Percentiles rank a stretch among this genome's conserved stretches.
These are phyloP conservation scores for Amaranthus hypochondriacus DNA, from an alignment of 148 eudicot species.

Conservation along the genomic window DNA sequence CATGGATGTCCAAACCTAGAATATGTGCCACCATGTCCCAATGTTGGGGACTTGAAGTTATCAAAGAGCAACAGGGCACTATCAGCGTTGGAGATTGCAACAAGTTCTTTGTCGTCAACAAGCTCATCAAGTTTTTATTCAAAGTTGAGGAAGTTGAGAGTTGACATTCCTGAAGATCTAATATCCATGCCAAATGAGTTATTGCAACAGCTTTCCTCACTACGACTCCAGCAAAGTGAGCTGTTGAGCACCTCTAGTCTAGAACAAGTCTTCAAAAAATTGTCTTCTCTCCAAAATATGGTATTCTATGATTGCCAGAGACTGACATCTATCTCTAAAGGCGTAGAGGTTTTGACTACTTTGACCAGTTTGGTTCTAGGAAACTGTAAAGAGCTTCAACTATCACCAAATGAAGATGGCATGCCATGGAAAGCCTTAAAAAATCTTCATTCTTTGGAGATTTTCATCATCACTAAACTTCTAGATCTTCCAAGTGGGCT, in stretches of 20 bases:
- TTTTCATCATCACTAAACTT: background rate
- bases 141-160: slow-evolving; percentile 8
- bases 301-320: background rate
- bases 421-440: slow-evolving; percentile 26
- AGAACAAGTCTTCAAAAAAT: background rate
- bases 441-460: slow-evolving; percentile 16
- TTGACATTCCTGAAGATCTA: slow-evolving; percentile 11
- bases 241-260: background rate
- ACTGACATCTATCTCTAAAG: slow-evolving; percentile 4
- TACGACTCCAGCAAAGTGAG: background rate
- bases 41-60: slow-evolving; percentile 6
- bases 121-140: background rate
- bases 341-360: slow-evolving; percentile 17
- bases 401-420: slow-evolving; percentile 12
- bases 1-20: background rate
- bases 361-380: slow-evolving; percentile 5
- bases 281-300: background rate
- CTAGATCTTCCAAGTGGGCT: slow-evolving; percentile 10
- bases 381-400: slow-evolving; percentile 5
- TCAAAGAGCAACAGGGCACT: background rate
- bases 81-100: slow-evolving; percentile 6
- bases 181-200: slow-evolving; percentile 17
- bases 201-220: slow-evolving; percentile 1
- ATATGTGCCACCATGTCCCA: slow-evolving; percentile 3
- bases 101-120: background rate